Evolutionary conservation across 805 yeast genomes (phyloP), one percentile per base, ranked within the genome.

Genomic region (Pichia insulana): DNA sequence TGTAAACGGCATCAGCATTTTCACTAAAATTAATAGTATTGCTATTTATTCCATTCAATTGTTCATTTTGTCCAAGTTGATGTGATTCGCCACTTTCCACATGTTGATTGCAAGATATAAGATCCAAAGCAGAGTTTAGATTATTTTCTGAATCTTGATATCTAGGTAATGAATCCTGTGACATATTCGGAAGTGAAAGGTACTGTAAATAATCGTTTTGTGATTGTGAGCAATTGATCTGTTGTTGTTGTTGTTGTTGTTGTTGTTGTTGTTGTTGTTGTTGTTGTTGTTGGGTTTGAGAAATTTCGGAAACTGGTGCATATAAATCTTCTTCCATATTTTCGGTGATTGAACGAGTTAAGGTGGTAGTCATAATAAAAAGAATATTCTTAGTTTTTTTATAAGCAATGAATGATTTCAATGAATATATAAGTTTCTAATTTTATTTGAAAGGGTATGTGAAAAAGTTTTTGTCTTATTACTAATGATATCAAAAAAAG

Each of bases 251-350:
- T n/a, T n/a, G n/a, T n/a, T n/a, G n/a, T n/a, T n/a, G n/a, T n/a
- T n/a, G n/a, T n/a, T n/a, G n/a, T n/a, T n/a, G n/a, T n/a, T n/a
- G n/a, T n/a, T n/a, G n/a, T n/a, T n/a, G n/a, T n/a, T n/a, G n/a
- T n/a, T n/a, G n/a, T n/a, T n/a, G n/a, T n/a, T n/a, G n/a, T 8
- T 26, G 28, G 28, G 28, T 12, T n/a, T 28, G 31, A 7, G 31
- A 28, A 17, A 39, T 37, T 19, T 41, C 41, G 10, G 39, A 31
- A 18, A 41, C 19, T 9, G 47, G 43, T 16, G 53, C 39, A 42
- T 55, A 56, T 15, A 57, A 41, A 44, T 59, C 63, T 31, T 59
- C 63, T 36, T 59, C 63, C 54, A 56, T 54, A 22, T 57, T 51
- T 36, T 59, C 62, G 2, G 63, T 57, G n/a, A 56, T 44, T 13